phyloP scores from a whole-genome alignment of 1,284 basidiomycete genomes.

The Polyporus tsugae region DNA sequence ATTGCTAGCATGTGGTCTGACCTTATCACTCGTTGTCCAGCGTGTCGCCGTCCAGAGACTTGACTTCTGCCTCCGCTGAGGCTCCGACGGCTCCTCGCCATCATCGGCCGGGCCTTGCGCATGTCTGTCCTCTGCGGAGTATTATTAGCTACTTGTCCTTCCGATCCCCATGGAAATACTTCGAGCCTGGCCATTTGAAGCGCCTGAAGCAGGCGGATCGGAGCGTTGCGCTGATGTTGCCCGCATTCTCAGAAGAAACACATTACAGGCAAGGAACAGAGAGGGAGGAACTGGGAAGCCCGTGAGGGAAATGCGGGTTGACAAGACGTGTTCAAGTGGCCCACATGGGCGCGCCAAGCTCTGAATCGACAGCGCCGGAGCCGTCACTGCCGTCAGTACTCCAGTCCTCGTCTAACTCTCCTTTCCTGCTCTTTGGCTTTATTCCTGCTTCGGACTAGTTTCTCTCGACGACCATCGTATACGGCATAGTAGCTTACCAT shows the following conservation, averaged over 20 bases:
- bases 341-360: no score
- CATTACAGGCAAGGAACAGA: background rate
- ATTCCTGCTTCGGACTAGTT: no score
- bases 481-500: no score
- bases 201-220: background rate
- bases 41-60: slow-evolving; percentile 37
- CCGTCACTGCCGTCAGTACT: no score
- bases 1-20: no score
- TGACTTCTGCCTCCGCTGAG: slow-evolving; percentile 7
- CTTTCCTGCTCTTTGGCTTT: no score
- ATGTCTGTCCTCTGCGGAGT: no score
- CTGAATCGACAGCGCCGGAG: no score
- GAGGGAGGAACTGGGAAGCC: background rate
- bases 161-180: slow-evolving; percentile 10
- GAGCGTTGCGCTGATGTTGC: background rate
- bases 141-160: background rate
- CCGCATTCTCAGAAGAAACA: background rate
- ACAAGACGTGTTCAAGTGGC: background rate
- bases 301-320: background rate
- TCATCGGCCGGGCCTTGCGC: background rate
- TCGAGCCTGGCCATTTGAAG: background rate
- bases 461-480: no score
- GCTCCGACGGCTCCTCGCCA: background rate
- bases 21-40: slow-evolving; percentile 40
- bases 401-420: no score